phyloP scores from a whole-genome alignment of 257 asterid species.

The Nicotiana sylvestris region DNA sequence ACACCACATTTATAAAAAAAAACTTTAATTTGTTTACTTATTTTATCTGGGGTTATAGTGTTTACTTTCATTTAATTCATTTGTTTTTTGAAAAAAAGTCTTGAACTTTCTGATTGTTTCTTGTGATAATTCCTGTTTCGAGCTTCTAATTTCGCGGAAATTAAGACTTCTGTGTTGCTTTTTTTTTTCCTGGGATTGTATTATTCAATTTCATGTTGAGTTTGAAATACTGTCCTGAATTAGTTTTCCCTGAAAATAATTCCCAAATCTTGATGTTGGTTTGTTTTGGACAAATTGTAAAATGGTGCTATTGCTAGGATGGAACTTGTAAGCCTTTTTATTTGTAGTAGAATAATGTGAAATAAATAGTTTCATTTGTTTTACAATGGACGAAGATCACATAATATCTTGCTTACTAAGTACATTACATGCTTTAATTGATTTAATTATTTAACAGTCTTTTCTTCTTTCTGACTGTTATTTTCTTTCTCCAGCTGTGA shows the following conservation, averaged over 20 bases:
- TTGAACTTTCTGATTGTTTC: background rate
- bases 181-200: background rate
- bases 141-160: background rate
- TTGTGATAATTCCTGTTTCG: background rate
- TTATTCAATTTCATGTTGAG: background rate
- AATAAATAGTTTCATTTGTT: background rate
- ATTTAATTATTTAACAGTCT: background rate
- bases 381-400: background rate
- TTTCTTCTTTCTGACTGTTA: conserved; percentile 12
- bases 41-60: no score
- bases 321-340: background rate
- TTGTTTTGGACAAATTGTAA: background rate
- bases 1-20: no score
- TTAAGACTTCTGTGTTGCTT: background rate
- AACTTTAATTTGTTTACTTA: no score
- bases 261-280: background rate
- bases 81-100: background rate
- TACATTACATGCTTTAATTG: background rate
- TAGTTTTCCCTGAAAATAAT: background rate
- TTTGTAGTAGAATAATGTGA: background rate
- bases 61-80: background rate
- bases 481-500: conserved; percentile 36
- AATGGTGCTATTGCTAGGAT: background rate
- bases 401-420: background rate
- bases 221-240: no score